Percentiles rank a stretch among this genome's conserved stretches.
phyloP scores from a whole-genome alignment of 176 grass and related monocot genomes.

The Miscanthus lutarioriparius region DNA sequence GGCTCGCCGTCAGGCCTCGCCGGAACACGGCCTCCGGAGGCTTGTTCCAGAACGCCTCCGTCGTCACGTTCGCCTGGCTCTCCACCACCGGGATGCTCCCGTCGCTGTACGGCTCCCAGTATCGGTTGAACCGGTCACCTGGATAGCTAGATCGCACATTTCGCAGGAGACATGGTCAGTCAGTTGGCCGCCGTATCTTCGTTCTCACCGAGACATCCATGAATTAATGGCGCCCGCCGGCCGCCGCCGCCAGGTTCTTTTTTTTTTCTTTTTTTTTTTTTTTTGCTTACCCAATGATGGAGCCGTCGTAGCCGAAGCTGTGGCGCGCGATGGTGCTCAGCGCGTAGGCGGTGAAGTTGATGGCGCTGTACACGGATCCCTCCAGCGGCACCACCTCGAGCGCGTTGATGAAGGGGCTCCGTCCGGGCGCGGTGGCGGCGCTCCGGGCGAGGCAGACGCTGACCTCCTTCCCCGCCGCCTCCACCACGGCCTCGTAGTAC shows the following conservation, averaged over 20 bases:
- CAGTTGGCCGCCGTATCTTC: neutral
- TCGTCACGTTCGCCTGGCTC: slow-evolving; percentile 51
- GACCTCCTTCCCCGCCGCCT: slow-evolving; percentile 37
- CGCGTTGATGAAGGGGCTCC: slow-evolving; percentile 87
- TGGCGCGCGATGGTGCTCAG: slow-evolving; percentile 77
- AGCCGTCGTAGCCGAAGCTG: slow-evolving; percentile 60
- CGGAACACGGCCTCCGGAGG: slow-evolving; percentile 62
- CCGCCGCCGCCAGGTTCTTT: neutral
- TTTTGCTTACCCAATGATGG: slow-evolving; percentile 40
- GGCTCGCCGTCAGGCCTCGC: slow-evolving; percentile 51
- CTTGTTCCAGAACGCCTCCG: slow-evolving; percentile 77
- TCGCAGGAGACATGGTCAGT: slow-evolving; percentile 7
- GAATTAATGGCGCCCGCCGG: neutral
- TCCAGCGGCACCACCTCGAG: slow-evolving; percentile 70
- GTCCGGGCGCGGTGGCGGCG: slow-evolving; percentile 39
- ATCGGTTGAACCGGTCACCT: slow-evolving; percentile 72
- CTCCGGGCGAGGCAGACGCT: slow-evolving; percentile 79
- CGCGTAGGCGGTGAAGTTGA: slow-evolving; percentile 55
- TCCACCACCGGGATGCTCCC: slow-evolving; percentile 41
- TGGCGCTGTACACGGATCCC: slow-evolving; percentile 65
- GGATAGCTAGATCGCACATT: slow-evolving; percentile 53
- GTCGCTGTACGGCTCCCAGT: slow-evolving; percentile 69
- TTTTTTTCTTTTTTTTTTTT: neutral
- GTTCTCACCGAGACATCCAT: neutral
- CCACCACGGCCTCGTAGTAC: slow-evolving; percentile 72